A percentile compares a stretch with the other conserved stretches of the same genome.
Evolutionary conservation across 2,329 filamentous ascomycete species (phyloP).

Genomic region (Aspergillus aculeatinus): DNA sequence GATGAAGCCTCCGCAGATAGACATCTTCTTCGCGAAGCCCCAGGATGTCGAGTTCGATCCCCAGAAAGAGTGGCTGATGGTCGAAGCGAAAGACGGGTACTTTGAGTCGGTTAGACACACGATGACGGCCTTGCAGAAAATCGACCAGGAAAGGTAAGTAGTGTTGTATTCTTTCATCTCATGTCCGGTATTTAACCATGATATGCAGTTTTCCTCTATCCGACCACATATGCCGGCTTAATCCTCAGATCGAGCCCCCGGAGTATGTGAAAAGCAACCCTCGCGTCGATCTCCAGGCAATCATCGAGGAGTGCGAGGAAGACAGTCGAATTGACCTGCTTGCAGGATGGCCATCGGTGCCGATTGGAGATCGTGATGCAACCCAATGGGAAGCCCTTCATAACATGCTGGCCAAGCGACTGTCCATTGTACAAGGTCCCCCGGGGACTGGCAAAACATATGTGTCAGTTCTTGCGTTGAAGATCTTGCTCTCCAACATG

Average conservation of each 20-base stretch:
- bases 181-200: constrained; percentile 3
- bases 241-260: constrained; percentile 48
- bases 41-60: constrained; percentile 68
- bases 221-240: constrained; percentile 43
- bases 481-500: constrained; percentile 63
- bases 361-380: constrained; percentile 57
- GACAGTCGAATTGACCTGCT: constrained; percentile 55
- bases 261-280: constrained; percentile 54
- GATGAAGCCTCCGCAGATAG: constrained; percentile 67
- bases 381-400: constrained; percentile 70
- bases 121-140: constrained; percentile 69
- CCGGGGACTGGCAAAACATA: constrained; percentile 80
- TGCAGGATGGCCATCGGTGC: constrained; percentile 51
- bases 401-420: constrained; percentile 67
- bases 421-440: constrained; percentile 81
- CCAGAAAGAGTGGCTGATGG: constrained; percentile 69
- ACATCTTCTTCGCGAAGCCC: constrained; percentile 67
- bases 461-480: constrained; percentile 71
- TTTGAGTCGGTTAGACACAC: constrained; percentile 75
- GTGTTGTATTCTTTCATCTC: neutral
- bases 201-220: constrained; percentile 45
- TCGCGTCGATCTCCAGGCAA: constrained; percentile 50
- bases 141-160: constrained; percentile 52
- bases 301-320: constrained; percentile 38
- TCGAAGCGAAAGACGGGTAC: constrained; percentile 72